Evolutionary conservation across 2,329 filamentous ascomycete species (phyloP), one percentile per base, ranked within the genome.

Genomic region (Fusarium chuoi): DNA sequence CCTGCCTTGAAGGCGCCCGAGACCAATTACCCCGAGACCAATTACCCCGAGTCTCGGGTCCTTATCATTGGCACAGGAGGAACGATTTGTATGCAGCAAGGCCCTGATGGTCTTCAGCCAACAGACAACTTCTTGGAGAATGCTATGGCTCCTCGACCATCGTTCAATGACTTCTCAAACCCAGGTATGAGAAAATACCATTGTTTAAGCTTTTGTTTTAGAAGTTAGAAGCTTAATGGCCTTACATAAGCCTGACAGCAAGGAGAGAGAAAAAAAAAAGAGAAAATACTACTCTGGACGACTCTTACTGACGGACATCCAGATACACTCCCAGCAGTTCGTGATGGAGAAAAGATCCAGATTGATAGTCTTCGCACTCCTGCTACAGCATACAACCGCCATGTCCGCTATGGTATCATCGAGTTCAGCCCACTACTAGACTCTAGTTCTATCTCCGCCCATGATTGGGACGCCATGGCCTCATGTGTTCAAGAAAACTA

Each of bases 1-100:
- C 65, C 68, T 30, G 49, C 63, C n/a, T 46, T 67, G 33, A 55
- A 63, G 24, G 62, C 68, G 17, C 70, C 68, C 36, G 77, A 75
- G 61, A 71, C 75, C 55, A 82, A 79, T 14, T 86, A 86, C 65
- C 92, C 92, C 17, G 94, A 97, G 81, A 71, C 75, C 55, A 82
- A 79, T 14, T 86, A 86, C 65, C 92, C 92, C 17, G 94, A 97
- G 81, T 94, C 94, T 30, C 88, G 93, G 66, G 93, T 98, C 18
- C 87, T 98, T 74, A 93, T 98, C 78, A 94, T 98, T 82, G 96
- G 97, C 85, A 98, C 95, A 18, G 95, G 94, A 68, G 93, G 93
- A 49, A 95, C 93, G 12, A 98, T 98, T 78, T 98, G 94, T 84
- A 98, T 98, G 95, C 91, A 92, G 79, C 92, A 91, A 62, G 94